A percentile compares a stretch with the other conserved stretches of the same genome.
These are phyloP conservation scores for Penicilliopsis zonata DNA, from an alignment of 495 filamentous ascomycete species.

Conservation along the genomic window DNA sequence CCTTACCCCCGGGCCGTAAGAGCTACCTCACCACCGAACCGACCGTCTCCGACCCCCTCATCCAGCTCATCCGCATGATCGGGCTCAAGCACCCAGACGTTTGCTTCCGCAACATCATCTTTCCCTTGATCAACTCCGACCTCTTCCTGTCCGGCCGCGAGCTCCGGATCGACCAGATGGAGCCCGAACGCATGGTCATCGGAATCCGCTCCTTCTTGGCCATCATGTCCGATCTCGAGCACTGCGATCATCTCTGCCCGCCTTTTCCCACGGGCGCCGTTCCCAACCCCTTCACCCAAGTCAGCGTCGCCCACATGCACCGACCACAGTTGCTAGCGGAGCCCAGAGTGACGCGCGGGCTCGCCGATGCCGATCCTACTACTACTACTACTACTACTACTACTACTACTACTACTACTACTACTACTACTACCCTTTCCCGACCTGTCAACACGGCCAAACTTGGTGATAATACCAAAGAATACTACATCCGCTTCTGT, in stretches of 20 bases:
- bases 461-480: constrained; percentile 62
- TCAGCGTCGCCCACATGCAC: constrained; percentile 20
- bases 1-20: constrained; percentile 66
- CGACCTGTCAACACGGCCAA: constrained; percentile 62
- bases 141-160: constrained; percentile 65
- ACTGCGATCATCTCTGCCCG: constrained; percentile 61
- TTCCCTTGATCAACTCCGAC: constrained; percentile 88
- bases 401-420: constrained; percentile 26
- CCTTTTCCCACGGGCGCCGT: constrained; percentile 58
- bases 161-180: constrained; percentile 80
- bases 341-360: constrained; percentile 13
- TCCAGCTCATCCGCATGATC: constrained; percentile 90
- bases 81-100: constrained; percentile 88
- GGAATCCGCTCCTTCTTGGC: constrained; percentile 88
- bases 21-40: constrained; percentile 71
- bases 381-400: constrained; percentile 22
- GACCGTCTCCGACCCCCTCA: constrained; percentile 72
- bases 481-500: constrained; percentile 82
- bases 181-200: constrained; percentile 92
- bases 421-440: constrained; percentile 24
- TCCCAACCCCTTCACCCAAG: constrained; percentile 30
- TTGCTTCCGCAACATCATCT: constrained; percentile 84
- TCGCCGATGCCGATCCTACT: no score
- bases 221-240: constrained; percentile 91
- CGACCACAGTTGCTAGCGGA: constrained; percentile 31